Evolutionary conservation across 1,284 basidiomycete genomes (phyloP).

Genomic region (Cutaneotrichosporon arboriforme): DNA sequence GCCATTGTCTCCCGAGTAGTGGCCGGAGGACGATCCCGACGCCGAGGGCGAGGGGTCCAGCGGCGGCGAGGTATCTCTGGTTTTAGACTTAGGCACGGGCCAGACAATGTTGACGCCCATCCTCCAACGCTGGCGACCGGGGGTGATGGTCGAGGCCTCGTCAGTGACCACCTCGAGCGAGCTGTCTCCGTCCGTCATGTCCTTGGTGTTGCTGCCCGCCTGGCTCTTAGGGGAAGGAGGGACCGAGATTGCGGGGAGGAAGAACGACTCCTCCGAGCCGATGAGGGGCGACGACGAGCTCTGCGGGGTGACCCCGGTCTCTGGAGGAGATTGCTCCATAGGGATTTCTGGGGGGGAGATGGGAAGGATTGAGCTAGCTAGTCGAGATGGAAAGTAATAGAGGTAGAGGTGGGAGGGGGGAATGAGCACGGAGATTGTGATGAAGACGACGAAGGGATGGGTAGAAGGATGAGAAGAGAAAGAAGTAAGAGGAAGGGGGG

Average conservation of each 20-base stretch:
- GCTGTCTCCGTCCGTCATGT: no score
- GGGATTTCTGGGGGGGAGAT: not conserved
- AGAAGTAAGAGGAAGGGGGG: not conserved
- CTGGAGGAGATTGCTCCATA: no score
- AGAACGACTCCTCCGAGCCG: not conserved
- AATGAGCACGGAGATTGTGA: not conserved
- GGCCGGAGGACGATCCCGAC: not conserved
- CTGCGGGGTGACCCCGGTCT: not conserved
- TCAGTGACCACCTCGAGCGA: no score
- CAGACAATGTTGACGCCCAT: not conserved
- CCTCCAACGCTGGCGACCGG: conserved; percentile 3
- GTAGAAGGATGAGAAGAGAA: not conserved
- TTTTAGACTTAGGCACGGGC: not conserved
- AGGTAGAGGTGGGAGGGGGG: not conserved
- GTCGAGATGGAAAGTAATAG: not conserved
- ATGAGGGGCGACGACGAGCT: not conserved
- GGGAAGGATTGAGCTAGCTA: not conserved
- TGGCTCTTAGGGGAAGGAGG: no score
- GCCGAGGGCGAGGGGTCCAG: not conserved
- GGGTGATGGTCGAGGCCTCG: not conserved
- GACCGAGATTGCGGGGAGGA: not conserved
- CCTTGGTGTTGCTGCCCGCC: no score
- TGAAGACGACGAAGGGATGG: not conserved
- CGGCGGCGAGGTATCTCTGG: not conserved
- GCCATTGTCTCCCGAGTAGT: not conserved